These are phyloP conservation scores for Protostelium mycophagum DNA, from an alignment of 78 protist genomes.

Conservation along the genomic window DNA sequence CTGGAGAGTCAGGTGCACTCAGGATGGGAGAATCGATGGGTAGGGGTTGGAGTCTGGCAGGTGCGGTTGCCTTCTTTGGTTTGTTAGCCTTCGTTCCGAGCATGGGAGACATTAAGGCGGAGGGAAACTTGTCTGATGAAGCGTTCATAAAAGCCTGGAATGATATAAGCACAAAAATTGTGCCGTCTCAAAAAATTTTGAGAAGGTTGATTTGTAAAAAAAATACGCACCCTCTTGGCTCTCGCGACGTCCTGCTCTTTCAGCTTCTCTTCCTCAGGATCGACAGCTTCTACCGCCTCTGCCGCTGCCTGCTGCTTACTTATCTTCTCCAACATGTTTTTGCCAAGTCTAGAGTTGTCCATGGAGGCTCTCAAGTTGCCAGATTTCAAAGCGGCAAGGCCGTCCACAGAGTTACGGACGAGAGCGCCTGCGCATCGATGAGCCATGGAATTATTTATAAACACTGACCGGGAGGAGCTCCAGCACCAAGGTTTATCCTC, in stretches of 20 bases:
- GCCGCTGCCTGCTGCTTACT: not conserved
- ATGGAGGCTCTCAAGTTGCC: constrained; percentile 2
- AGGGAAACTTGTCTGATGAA: not conserved
- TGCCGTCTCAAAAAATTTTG: too few relatives aligned
- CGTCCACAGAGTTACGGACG: not conserved
- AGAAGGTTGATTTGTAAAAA: too few relatives aligned
- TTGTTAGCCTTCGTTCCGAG: too few relatives aligned
- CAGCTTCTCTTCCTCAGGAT: not conserved
- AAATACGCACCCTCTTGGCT: not conserved
- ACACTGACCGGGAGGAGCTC: not conserved
- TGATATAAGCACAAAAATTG: not conserved
- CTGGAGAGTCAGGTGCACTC: not conserved
- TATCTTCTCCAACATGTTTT: not conserved
- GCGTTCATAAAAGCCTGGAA: not conserved
- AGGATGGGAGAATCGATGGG: too few relatives aligned
- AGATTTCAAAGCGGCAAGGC: not conserved
- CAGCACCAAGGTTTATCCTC: not conserved
- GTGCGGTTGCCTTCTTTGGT: too few relatives aligned
- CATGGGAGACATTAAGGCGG: not conserved
- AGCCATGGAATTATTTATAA: not conserved
- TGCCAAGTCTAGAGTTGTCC: not conserved
- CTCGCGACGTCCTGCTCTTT: not conserved
- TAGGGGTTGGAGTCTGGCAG: too few relatives aligned
- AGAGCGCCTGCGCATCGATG: not conserved
- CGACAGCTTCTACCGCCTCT: not conserved